Evolutionary conservation across 2,329 filamentous ascomycete species (phyloP).

Genomic region (Botrytis fabae): DNA sequence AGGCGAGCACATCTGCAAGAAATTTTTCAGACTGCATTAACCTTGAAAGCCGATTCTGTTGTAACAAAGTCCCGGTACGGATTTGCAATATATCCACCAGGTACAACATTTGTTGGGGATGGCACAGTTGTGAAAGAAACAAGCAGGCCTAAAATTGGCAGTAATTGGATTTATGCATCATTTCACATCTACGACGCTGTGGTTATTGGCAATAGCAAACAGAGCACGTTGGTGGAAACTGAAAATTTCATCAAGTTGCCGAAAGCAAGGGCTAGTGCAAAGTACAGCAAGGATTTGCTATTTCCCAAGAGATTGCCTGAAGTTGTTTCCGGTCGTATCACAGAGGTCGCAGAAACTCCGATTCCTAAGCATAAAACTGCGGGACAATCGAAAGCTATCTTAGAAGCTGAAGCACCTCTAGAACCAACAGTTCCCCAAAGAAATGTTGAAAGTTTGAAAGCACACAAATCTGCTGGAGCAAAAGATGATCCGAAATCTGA

Average conservation of each 20-base stretch:
- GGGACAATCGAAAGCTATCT: not conserved
- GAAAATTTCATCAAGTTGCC: not conserved
- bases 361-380: not conserved
- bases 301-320: not conserved
- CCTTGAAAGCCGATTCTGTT: conserved; percentile 25
- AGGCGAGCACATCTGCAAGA: conserved; percentile 23
- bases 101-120: not conserved
- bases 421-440: not conserved
- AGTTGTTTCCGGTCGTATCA: not conserved
- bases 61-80: conserved; percentile 22
- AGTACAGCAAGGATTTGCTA: conserved; percentile 14
- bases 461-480: not conserved
- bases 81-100: conserved; percentile 25
- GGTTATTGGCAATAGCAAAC: not conserved
- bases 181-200: conserved; percentile 17
- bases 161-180: conserved; percentile 20
- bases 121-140: not conserved
- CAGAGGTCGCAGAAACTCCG: not conserved
- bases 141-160: not conserved
- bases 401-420: too few species aligned
- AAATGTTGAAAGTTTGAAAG: not conserved
- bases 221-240: not conserved
- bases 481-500: not conserved
- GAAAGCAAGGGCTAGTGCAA: not conserved
- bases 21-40: conserved; percentile 27